Conservation (phyloP, 495 filamentous ascomycete genomes). For the Penicillium antarcticum region DNA sequence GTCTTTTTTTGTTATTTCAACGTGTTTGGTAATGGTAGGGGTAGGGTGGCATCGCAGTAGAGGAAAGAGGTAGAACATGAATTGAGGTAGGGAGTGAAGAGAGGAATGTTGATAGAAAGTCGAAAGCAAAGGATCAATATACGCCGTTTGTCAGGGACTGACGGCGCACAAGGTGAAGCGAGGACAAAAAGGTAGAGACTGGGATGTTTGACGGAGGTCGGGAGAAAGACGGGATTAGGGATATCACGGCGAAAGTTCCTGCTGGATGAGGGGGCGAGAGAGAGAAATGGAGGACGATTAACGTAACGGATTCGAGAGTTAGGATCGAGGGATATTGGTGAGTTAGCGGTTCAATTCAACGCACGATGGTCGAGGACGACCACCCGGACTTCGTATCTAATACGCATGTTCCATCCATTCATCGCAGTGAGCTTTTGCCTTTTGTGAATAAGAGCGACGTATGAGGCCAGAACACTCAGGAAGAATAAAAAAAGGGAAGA, state of each 20-base stretch:
- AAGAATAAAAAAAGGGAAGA: slow-evolving; percentile 46
- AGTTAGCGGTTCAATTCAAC: slow-evolving; percentile 21
- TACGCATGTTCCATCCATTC: slow-evolving; percentile 22
- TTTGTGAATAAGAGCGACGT: slow-evolving; percentile 51
- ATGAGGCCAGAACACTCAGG: slow-evolving; percentile 43
- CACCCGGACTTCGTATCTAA: slow-evolving; percentile 27
- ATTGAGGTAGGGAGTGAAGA: background rate
- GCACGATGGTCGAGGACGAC: slow-evolving; percentile 14
- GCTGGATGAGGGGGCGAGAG: slow-evolving; percentile 3
- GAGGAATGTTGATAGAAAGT: slow-evolving; percentile 2
- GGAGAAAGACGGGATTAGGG: slow-evolving; percentile 2
- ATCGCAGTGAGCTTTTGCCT: slow-evolving; percentile 29
- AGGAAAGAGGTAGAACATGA: background rate
- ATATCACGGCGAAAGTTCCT: slow-evolving; percentile 6
- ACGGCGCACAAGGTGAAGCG: background rate
- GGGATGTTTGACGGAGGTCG: slow-evolving; percentile 3
- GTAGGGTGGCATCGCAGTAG: background rate
- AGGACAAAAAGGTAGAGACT: slow-evolving; percentile 2
- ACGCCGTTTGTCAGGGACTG: background rate
- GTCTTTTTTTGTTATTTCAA: slow-evolving; percentile 5
- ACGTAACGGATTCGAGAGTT: slow-evolving; percentile 1
- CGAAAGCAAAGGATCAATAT: slow-evolving; percentile 12
- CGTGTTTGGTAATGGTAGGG: background rate
- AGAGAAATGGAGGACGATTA: slow-evolving; percentile 14
- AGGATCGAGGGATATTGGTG: background rate